Evolutionary conservation across 176 grass and related monocot species (phyloP).

Genomic region (Aegilops longissima): DNA sequence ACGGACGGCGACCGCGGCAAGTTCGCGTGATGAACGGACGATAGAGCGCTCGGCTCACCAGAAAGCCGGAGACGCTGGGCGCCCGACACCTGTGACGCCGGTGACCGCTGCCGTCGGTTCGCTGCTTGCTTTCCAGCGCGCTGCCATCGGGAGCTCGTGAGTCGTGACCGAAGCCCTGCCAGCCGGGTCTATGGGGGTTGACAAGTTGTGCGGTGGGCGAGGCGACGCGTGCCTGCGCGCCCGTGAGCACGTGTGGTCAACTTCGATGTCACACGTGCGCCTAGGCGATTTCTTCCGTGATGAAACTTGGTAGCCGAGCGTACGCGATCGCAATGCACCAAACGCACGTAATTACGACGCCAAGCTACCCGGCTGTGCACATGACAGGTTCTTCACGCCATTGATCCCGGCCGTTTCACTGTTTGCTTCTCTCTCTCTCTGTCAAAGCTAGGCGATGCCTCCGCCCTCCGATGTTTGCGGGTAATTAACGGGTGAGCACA

Average conservation of each 20-base stretch:
- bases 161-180: too few species aligned
- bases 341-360: neutral
- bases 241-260: neutral
- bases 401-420: neutral
- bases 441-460: neutral
- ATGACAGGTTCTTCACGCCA: neutral
- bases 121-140: too few species aligned
- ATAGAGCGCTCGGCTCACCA: too few species aligned
- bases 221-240: neutral
- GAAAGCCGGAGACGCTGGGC: too few species aligned
- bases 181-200: too few species aligned
- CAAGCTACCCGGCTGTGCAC: neutral
- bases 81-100: too few species aligned
- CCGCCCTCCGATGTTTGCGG: neutral
- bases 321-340: neutral
- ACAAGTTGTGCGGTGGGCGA: neutral
- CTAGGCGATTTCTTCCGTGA: neutral
- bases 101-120: too few species aligned
- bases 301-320: neutral
- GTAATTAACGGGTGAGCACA: neutral
- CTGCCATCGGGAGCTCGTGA: too few species aligned
- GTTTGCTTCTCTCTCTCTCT: neutral
- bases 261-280: neutral
- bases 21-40: too few species aligned
- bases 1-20: neutral